phyloP scores from a whole-genome alignment of 1,284 basidiomycete genomes.

The Boletus holoroseus region DNA sequence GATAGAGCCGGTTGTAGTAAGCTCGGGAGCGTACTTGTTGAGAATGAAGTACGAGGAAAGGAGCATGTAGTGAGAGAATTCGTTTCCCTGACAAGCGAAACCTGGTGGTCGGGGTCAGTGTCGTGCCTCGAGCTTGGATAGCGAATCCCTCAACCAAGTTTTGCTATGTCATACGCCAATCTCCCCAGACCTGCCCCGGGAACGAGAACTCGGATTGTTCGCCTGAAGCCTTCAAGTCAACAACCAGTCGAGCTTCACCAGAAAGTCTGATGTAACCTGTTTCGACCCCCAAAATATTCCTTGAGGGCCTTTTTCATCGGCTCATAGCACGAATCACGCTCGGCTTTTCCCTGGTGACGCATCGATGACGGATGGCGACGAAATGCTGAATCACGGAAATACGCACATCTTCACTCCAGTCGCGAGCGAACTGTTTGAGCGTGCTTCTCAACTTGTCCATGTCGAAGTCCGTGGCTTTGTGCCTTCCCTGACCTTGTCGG shows the following conservation, averaged over 20 bases:
- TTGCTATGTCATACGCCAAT: slow-evolving; percentile 81
- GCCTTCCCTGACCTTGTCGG: slow-evolving; percentile 21
- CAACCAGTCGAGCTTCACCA: neutral
- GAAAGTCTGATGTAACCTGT: slow-evolving; percentile 40
- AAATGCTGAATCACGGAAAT: neutral
- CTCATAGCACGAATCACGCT: slow-evolving; percentile 72
- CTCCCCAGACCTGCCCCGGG: slow-evolving; percentile 86
- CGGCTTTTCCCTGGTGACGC: slow-evolving; percentile 55
- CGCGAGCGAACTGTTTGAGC: slow-evolving; percentile 84
- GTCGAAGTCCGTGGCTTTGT: slow-evolving; percentile 61
- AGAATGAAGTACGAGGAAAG: slow-evolving; percentile 79
- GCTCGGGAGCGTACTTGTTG: slow-evolving; percentile 50
- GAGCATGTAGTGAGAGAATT: slow-evolving; percentile 93
- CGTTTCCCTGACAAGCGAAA: slow-evolving; percentile 85
- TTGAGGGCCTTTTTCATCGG: slow-evolving; percentile 77
- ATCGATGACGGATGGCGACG: neutral
- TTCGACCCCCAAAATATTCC: slow-evolving; percentile 54
- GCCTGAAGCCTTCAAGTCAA: slow-evolving; percentile 32
- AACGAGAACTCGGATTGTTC: slow-evolving; percentile 69
- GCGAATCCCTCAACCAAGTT: slow-evolving; percentile 49
- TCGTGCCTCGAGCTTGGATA: neutral
- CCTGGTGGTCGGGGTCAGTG: slow-evolving; percentile 41
- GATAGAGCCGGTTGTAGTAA: neutral
- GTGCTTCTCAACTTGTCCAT: slow-evolving; percentile 88
- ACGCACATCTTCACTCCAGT: slow-evolving; percentile 80